Base-by-base conservation (phyloP, 768 basidiomycete species). In the Solioccasus polychromus region DNA sequence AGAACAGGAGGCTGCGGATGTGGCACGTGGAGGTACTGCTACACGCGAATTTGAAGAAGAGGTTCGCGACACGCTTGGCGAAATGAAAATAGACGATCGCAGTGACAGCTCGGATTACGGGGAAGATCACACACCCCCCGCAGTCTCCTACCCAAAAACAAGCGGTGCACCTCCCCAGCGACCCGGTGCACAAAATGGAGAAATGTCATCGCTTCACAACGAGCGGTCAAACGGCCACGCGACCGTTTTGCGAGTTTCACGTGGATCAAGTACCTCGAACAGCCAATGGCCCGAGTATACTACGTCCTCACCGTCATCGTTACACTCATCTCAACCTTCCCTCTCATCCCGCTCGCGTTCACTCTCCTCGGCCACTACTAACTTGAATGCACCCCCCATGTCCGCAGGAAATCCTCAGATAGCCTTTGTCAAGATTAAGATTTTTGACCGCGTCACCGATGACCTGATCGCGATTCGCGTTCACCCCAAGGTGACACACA, bases 401-500 rank as follows among this genome's bases (percentile, higher is more conserved):
- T 91, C 88, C 39, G 80, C 83, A 15, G 78, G 77, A 35, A 88
- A 88, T 51, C 81, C 83, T 5, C 85, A 89, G 59, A 82, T 84
- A 12, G 88, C 94, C 19, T 98, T 93, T 68, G 78, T 98, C 54
- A 99, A 98, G 71, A 96, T 99, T 71, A 99, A 99, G 71, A 92
- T 99, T 35, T 96, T 96, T 64, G 90, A 96, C 69, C 81, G 89
- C 30, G 76, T 85, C 45, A 85, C 92, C 20, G 94, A 98, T 61
- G 96, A 99, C 65, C 72, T 98, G 44, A 92, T 98, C 52, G 96
- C 96, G 4, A 96, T 98, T 45, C 84, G 96, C 12, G 95, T 98
- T 23, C 93, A 95, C 61, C 96, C 96, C 19, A 80, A 78, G 41
- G 93, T 98, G 31, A 82, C 88, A 8, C 86, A 89, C 58, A 71